Percentiles rank a stretch among this genome's conserved stretches.
phyloP scores from a whole-genome alignment of 345 rosid species.

The Ceriops decandra region DNA sequence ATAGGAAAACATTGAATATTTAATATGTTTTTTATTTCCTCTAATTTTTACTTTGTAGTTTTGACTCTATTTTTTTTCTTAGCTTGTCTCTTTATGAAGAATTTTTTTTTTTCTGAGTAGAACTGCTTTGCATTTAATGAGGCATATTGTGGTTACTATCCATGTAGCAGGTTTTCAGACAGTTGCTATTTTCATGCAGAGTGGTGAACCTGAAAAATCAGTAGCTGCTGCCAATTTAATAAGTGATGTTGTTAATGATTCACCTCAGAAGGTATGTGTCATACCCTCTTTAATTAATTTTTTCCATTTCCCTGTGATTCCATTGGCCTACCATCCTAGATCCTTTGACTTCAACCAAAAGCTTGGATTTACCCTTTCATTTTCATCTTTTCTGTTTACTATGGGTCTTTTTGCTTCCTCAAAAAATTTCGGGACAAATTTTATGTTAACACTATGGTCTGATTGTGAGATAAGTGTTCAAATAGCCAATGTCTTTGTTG shows the following conservation, averaged over 20 bases:
- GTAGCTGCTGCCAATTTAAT: slow-evolving; percentile 36
- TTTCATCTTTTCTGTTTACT: no score
- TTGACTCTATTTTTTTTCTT: background rate
- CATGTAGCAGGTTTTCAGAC: slow-evolving; percentile 97
- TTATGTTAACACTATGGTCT: no score
- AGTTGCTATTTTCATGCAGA: slow-evolving; percentile 99
- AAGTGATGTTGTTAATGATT: slow-evolving; percentile 55
- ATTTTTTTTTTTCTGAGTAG: background rate
- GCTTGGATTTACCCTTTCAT: no score
- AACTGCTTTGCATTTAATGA: slow-evolving; percentile 55
- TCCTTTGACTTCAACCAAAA: no score
- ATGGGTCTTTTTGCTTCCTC: no score
- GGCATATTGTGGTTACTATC: slow-evolving; percentile 78
- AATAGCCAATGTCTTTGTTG: no score
- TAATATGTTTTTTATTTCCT: background rate
- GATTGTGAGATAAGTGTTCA: no score
- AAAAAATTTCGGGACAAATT: no score
- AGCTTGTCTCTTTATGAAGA: background rate
- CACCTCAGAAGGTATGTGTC: slow-evolving; percentile 64
- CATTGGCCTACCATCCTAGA: background rate
- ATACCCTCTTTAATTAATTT: background rate
- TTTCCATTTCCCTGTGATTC: background rate
- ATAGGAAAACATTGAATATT: background rate
- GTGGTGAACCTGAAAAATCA: slow-evolving; percentile 59
- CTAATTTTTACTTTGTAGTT: background rate